Percentiles rank a stretch among this genome's conserved stretches.
Evolutionary conservation across 805 yeast genomes (phyloP).

Genomic region (Metschnikowia lochheadii): DNA sequence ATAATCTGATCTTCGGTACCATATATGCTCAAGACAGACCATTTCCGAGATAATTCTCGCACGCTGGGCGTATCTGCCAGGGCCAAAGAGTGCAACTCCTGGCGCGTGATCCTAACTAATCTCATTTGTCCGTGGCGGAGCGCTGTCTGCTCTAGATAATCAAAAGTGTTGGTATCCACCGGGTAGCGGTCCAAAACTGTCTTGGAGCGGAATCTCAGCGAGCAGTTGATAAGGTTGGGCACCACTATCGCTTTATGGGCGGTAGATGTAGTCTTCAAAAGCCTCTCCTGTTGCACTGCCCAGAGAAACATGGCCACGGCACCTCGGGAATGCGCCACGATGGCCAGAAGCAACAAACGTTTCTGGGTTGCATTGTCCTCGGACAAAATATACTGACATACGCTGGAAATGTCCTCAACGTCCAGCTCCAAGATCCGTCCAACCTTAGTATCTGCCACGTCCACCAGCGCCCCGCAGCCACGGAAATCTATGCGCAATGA

Average conservation of each 20-base stretch:
- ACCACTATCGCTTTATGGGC: constrained; percentile 38
- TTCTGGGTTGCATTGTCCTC: constrained; percentile 35
- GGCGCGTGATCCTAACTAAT: constrained; percentile 39
- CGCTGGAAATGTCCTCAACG: constrained; percentile 56
- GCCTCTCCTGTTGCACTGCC: constrained; percentile 47
- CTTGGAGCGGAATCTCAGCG: constrained; percentile 60
- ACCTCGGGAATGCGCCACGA: constrained; percentile 82
- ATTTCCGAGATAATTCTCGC: constrained; percentile 38
- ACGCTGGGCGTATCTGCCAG: constrained; percentile 43
- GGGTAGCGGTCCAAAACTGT: constrained; percentile 43
- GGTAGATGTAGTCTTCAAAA: constrained; percentile 24
- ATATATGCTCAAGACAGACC: constrained; percentile 62
- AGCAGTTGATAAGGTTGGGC: constrained; percentile 66
- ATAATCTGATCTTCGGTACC: constrained; percentile 67
- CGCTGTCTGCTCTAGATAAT: constrained; percentile 28
- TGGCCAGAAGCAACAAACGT: constrained; percentile 46
- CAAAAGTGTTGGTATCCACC: constrained; percentile 18
- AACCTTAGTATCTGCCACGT: constrained; percentile 26
- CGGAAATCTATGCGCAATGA: constrained; percentile 81
- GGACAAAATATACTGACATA: constrained; percentile 28
- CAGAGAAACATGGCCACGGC: constrained; percentile 70
- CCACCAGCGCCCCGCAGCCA: constrained; percentile 76
- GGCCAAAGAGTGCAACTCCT: constrained; percentile 51
- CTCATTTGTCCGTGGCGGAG: constrained; percentile 50
- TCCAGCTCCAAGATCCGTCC: constrained; percentile 67